Percentiles rank a stretch among this genome's conserved stretches.
These are phyloP conservation scores for Spencermartinsiella ligniputridi DNA, from an alignment of 1,139 yeast species.

Conservation along the genomic window DNA sequence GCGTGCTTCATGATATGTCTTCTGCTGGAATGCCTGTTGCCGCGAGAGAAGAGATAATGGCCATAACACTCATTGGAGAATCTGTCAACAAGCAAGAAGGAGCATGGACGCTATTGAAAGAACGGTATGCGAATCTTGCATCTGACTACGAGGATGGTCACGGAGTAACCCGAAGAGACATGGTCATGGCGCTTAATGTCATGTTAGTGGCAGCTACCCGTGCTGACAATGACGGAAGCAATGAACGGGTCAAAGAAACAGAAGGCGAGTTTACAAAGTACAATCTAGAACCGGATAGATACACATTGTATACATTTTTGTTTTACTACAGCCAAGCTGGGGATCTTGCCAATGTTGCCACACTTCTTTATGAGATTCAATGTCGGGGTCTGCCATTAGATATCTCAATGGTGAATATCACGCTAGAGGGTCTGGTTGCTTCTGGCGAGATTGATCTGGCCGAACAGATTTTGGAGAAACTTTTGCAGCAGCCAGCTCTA, in stretches of 20 bases:
- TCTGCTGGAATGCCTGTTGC: conserved; percentile 19
- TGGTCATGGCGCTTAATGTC: conserved; percentile 11
- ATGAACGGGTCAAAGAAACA: conserved; percentile 3
- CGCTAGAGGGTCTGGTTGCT: conserved; percentile 14
- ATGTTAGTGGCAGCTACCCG: conserved; percentile 12
- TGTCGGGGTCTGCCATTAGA: conserved; percentile 14
- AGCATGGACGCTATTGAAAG: conserved; percentile 6
- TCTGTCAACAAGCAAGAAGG: background rate
- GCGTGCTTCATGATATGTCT: conserved; percentile 13
- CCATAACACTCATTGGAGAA: conserved; percentile 5
- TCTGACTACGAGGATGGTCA: background rate
- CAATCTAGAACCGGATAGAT: conserved; percentile 13
- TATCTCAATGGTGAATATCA: conserved; percentile 14
- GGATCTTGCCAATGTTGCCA: conserved; percentile 10
- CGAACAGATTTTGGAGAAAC: conserved; percentile 9
- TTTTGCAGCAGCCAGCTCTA: no score
- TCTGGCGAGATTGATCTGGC: conserved; percentile 15
- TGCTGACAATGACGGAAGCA: conserved; percentile 6
- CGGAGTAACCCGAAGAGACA: background rate
- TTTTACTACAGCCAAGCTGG: conserved; percentile 10
- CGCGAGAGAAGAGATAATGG: conserved; percentile 13
- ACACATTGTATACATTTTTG: conserved; percentile 14
- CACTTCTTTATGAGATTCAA: conserved; percentile 13
- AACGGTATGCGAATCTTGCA: conserved; percentile 4
- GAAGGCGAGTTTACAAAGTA: conserved; percentile 10